Percentiles rank a stretch among this genome's conserved stretches.
Evolutionary conservation across 2,329 filamentous ascomycete genomes (phyloP).

Genomic region (Colletotrichum cordylinicola): DNA sequence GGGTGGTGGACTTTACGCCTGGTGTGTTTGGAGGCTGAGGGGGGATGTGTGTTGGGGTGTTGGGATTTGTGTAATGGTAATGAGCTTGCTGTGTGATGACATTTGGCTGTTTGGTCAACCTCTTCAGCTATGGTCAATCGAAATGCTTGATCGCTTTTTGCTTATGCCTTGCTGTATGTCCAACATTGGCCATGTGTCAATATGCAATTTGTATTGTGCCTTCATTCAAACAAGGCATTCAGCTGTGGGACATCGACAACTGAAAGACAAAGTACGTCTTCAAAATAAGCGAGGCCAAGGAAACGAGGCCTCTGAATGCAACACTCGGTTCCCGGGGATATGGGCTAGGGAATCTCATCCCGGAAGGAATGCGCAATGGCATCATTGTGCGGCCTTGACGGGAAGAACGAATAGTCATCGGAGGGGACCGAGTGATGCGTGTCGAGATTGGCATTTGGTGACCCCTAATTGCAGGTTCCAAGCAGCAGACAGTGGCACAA

Average conservation of each 20-base stretch:
- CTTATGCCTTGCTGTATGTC: not conserved
- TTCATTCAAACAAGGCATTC: not conserved
- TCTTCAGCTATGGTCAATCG: not conserved
- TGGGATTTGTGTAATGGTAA: not conserved
- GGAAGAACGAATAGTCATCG: not conserved
- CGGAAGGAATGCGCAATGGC: not conserved
- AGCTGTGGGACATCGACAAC: not conserved
- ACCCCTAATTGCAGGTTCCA: not conserved
- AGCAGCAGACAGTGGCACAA: not conserved
- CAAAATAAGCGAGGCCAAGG: not conserved
- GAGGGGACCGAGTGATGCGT: not conserved
- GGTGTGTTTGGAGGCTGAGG: conserved; percentile 38
- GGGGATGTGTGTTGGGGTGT: not conserved
- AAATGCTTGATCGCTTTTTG: not conserved
- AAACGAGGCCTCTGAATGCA: not conserved
- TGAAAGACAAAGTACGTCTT: not conserved
- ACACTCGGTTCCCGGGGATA: not conserved
- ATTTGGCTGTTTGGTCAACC: not conserved
- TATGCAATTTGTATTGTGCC: not conserved
- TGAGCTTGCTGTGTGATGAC: not conserved
- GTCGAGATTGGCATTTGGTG: not conserved
- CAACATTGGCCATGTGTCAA: not conserved
- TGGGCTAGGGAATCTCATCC: not conserved
- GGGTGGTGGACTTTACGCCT: conserved; percentile 65
- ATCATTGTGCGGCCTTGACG: not conserved